phyloP scores from a whole-genome alignment of 805 yeast genomes.

The Millerozyma acaciae region DNA sequence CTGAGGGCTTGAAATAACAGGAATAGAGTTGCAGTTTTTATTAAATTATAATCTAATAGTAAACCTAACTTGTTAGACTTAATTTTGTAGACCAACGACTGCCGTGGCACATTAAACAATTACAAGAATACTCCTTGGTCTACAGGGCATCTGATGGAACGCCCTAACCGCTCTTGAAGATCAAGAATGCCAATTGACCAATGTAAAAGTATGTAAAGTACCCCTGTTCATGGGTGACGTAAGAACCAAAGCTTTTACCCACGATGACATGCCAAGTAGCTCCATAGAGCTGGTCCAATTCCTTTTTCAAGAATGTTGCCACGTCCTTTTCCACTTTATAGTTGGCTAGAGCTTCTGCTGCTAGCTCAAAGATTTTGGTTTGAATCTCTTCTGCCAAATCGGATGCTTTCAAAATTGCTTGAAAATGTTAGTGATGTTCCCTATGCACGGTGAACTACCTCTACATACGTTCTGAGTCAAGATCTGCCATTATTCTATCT shows the following conservation, averaged over 20 bases:
- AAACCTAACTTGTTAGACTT: too few relatives aligned
- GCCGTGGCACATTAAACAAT: too few relatives aligned
- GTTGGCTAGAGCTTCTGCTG: constrained; percentile 41
- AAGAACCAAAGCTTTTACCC: constrained; percentile 75
- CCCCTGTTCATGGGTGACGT: constrained; percentile 76
- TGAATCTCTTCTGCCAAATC: constrained; percentile 53
- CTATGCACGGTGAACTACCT: neutral
- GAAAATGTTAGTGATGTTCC: constrained; percentile 11
- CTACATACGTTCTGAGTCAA: constrained; percentile 7
- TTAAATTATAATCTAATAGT: too few relatives aligned
- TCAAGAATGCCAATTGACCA: constrained; percentile 62
- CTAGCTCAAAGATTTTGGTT: constrained; percentile 43
- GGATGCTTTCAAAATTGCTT: constrained; percentile 41
- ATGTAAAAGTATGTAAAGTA: constrained; percentile 67
- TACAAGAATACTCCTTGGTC: too few relatives aligned
- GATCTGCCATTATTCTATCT: neutral
- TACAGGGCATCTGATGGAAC: too few relatives aligned
- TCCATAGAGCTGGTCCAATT: constrained; percentile 60
- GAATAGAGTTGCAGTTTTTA: too few relatives aligned
- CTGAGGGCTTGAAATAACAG: constrained; percentile 40
- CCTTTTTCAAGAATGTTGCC: constrained; percentile 63
- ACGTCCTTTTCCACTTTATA: constrained; percentile 54
- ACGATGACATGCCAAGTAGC: constrained; percentile 80
- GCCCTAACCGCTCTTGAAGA: constrained; percentile 64
- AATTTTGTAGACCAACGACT: too few relatives aligned